Conservation (phyloP, 2,329 filamentous ascomycete species). For the Xylariaceae sp. region DNA sequence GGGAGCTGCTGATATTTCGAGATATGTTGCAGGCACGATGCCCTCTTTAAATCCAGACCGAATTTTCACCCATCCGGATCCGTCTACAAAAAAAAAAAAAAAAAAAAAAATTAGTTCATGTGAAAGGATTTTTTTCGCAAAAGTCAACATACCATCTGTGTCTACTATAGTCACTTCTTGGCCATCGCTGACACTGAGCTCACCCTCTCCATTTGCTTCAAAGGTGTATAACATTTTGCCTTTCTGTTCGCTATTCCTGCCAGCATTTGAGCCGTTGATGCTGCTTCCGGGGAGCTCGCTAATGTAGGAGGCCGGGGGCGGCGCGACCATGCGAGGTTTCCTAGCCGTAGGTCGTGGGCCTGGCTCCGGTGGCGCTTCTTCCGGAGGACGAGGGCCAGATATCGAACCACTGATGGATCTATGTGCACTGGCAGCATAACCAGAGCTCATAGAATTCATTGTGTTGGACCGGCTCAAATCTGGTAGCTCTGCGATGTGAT, state of each 20-base stretch:
- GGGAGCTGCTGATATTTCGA: slow-evolving; percentile 59
- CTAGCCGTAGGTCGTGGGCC: slow-evolving; percentile 48
- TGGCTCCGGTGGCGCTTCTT: slow-evolving; percentile 45
- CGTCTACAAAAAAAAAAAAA: slow-evolving; percentile 68
- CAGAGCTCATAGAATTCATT: slow-evolving; percentile 84
- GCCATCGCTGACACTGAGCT: slow-evolving; percentile 76
- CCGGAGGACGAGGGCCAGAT: slow-evolving; percentile 40
- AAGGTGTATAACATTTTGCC: slow-evolving; percentile 91
- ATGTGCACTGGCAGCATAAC: slow-evolving; percentile 75
- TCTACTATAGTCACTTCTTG: slow-evolving; percentile 75
- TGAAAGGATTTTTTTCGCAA: too few species aligned
- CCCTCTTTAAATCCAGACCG: slow-evolving; percentile 72
- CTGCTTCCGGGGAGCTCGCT: slow-evolving; percentile 58
- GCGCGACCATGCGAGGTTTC: slow-evolving; percentile 76
- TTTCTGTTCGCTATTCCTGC: slow-evolving; percentile 51
- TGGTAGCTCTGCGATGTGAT: slow-evolving; percentile 59
- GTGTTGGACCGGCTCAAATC: slow-evolving; percentile 76
- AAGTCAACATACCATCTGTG: slow-evolving; percentile 69
- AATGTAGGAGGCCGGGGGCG: slow-evolving; percentile 78
- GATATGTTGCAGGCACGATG: slow-evolving; percentile 80
- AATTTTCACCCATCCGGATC: slow-evolving; percentile 87
- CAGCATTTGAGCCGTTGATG: slow-evolving; percentile 39
- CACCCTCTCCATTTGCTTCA: slow-evolving; percentile 73
- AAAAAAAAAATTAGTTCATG: too few species aligned
- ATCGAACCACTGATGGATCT: slow-evolving; percentile 65